These are phyloP conservation scores for Trypanosomatidae sp. DNA, from an alignment of 208 protist species.

Conservation along the genomic window DNA sequence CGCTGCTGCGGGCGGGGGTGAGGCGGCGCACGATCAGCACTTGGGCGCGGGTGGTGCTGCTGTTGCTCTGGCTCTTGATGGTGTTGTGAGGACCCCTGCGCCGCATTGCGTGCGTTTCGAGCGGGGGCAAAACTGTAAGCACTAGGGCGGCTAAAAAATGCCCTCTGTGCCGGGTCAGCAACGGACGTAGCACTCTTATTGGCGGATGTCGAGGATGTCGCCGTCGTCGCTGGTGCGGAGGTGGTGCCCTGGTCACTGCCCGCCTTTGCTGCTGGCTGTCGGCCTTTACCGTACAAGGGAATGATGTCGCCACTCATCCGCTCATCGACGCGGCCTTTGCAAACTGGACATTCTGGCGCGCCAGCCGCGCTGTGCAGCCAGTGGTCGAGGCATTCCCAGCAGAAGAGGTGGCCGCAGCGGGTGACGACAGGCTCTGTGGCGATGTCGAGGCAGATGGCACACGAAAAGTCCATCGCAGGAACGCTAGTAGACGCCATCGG, in stretches of 20 bases:
- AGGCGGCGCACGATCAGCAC: constrained; percentile 47
- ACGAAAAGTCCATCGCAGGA: constrained; percentile 61
- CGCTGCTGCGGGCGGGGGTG: constrained; percentile 31
- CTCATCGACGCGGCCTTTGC: constrained; percentile 73
- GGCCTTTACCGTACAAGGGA: constrained; percentile 75
- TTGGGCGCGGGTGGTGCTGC: constrained; percentile 37
- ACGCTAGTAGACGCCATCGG: constrained; percentile 17
- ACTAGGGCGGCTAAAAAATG: constrained; percentile 26
- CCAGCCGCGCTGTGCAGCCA: constrained; percentile 61
- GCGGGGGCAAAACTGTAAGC: constrained; percentile 25
- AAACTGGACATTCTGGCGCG: constrained; percentile 67
- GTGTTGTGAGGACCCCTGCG: not conserved
- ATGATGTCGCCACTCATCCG: constrained; percentile 67
- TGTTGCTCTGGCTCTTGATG: constrained; percentile 2
- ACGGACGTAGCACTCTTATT: not conserved
- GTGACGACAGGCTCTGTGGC: constrained; percentile 79
- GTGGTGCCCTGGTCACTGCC: not conserved
- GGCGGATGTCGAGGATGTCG: not conserved
- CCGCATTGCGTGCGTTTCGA: constrained; percentile 1
- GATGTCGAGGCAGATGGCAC: constrained; percentile 78
- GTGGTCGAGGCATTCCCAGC: constrained; percentile 78
- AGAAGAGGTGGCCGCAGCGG: constrained; percentile 86
- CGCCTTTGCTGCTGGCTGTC: constrained; percentile 7
- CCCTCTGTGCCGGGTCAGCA: constrained; percentile 12
- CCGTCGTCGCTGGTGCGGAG: not conserved